These are phyloP conservation scores for Aspergillus arachidicola DNA, from an alignment of 2,329 filamentous ascomycete species.

Conservation along the genomic window DNA sequence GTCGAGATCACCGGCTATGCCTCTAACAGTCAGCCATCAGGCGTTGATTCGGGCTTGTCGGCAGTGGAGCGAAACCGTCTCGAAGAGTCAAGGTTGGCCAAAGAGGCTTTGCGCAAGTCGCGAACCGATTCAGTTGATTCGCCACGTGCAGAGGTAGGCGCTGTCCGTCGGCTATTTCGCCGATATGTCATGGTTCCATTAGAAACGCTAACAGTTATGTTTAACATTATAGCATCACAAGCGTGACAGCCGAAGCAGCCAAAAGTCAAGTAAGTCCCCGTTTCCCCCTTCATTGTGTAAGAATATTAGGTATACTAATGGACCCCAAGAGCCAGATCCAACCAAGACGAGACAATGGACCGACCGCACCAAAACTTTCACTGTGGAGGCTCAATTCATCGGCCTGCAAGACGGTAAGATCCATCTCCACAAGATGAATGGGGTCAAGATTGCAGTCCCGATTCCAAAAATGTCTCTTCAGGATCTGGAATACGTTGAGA, in stretches of 20 bases:
- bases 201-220: constrained; percentile 63
- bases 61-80: constrained; percentile 74
- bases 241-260: constrained; percentile 68
- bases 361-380: constrained; percentile 92
- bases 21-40: constrained; percentile 52
- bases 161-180: constrained; percentile 49
- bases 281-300: neutral
- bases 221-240: constrained; percentile 66
- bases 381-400: constrained; percentile 94
- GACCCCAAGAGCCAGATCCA: constrained; percentile 72
- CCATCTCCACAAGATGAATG: constrained; percentile 95
- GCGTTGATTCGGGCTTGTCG: constrained; percentile 64
- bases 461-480: constrained; percentile 93
- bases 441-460: constrained; percentile 96
- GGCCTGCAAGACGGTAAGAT: constrained; percentile 95
- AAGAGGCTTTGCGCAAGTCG: constrained; percentile 70
- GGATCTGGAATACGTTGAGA: constrained; percentile 94
- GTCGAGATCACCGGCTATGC: constrained; percentile 80
- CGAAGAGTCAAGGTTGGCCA: constrained; percentile 82
- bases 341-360: constrained; percentile 89
- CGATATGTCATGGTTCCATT: neutral
- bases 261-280: constrained; percentile 70
- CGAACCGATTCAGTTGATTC: constrained; percentile 58
- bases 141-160: constrained; percentile 70
- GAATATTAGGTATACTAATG: constrained; percentile 3